Base-by-base conservation (phyloP, 2,329 filamentous ascomycete species). In the Penicillium sp. region DNA sequence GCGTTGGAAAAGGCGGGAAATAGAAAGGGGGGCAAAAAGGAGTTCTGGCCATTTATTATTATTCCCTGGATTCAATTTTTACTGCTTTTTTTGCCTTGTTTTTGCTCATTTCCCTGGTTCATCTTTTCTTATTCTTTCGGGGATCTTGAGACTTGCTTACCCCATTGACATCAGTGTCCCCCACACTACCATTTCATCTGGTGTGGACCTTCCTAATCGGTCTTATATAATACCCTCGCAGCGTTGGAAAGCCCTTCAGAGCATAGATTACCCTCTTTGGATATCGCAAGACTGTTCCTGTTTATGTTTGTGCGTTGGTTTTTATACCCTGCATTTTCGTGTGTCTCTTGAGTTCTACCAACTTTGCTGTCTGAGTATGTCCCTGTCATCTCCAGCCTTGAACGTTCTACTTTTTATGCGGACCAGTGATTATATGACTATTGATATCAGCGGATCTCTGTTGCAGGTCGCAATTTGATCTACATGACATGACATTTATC, bases 1-100 rank as follows among this genome's bases (percentile, higher is more conserved):
- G 67, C 67, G 67, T 72, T 70, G 57, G 62, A 62, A 63, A 55
- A 59, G 62, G 56, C 58, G 62, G 67, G 67, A 66, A 65, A 66
- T 69, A 71, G 67, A 73, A 63, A 57, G 63, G 59, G 55, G 57
- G 68, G 67, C 65, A 59, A 62, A 60, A 62, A 57, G 62, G 60
- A 60, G 69, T 72, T 71, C 51, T 60, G 64, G 54, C 54, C 57
- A 59, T 57, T 66, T 58, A 56, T 59, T 40, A 20, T 40, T 49
- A 25, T 49, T 35, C 29, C 46, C 31, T 27, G 25, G 20, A 44
- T 44, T 48, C 12, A 40, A 58, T 61, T 52, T 56, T 49, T 61
- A 59, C 41, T 59, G 52, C 49, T 35, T 44, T 57, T 60, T 50
- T 56, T 51, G 46, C 22, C 5, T 18, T 47, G 43, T 37, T 15